phyloP scores from a whole-genome alignment of 1,284 basidiomycete species.

The Singerocomus inundabilis region DNA sequence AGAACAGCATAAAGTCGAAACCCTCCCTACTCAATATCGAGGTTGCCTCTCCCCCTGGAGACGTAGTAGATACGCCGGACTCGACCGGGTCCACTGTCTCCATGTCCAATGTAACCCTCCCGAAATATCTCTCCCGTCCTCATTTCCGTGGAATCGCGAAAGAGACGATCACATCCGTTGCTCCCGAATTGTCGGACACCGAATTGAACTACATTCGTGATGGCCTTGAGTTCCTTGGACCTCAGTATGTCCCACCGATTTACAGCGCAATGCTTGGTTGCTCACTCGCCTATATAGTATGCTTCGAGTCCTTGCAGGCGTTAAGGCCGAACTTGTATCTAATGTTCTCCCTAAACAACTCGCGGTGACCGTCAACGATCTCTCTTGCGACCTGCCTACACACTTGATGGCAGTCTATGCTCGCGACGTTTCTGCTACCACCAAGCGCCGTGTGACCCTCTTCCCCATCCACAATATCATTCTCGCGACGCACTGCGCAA shows the following conservation, averaged over 20 bases:
- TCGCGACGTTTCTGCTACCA: slow-evolving; percentile 24
- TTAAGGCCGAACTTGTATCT: slow-evolving; percentile 24
- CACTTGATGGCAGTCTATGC: slow-evolving; percentile 54
- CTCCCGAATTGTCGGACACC: slow-evolving; percentile 28
- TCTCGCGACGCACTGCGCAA: slow-evolving; percentile 52
- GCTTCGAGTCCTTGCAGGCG: slow-evolving; percentile 30
- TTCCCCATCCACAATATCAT: slow-evolving; percentile 58
- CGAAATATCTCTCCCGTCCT: slow-evolving; percentile 26
- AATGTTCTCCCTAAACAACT: slow-evolving; percentile 32
- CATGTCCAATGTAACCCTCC: slow-evolving; percentile 16
- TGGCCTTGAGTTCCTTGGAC: slow-evolving; percentile 30
- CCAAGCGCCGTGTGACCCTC: slow-evolving; percentile 42
- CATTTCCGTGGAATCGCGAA: slow-evolving; percentile 12
- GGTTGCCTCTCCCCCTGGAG: slow-evolving; percentile 5
- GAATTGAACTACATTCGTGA: slow-evolving; percentile 27
- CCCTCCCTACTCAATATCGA: slow-evolving; percentile 12
- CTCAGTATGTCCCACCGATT: slow-evolving; percentile 19
- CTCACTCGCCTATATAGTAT: slow-evolving; percentile 27
- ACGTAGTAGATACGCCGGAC: slow-evolving; percentile 8
- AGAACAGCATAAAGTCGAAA: slow-evolving; percentile 2
- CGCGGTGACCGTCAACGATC: slow-evolving; percentile 25
- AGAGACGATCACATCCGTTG: slow-evolving; percentile 18
- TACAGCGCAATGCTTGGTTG: neutral
- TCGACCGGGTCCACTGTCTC: slow-evolving; percentile 3
- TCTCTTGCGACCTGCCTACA: slow-evolving; percentile 44